Evolutionary conservation across 2,329 filamentous ascomycete genomes (phyloP).

Genomic region (Microdochium trichocladiopsis): DNA sequence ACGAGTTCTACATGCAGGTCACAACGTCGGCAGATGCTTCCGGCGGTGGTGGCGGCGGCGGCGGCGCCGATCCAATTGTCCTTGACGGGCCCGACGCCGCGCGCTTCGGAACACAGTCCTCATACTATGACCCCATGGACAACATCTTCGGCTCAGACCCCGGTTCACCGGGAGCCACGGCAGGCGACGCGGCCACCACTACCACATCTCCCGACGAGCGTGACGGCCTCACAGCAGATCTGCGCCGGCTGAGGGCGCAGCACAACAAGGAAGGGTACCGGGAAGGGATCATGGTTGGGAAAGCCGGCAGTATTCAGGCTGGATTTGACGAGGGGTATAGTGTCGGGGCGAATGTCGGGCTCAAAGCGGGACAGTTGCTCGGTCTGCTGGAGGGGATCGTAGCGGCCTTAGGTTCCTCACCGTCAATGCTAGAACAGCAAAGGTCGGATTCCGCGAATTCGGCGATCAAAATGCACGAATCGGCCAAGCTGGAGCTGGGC

Average conservation of each 20-base stretch:
- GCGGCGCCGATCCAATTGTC: neutral
- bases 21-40: neutral
- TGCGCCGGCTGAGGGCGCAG: conserved; percentile 65
- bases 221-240: conserved; percentile 47
- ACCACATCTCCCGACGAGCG: neutral
- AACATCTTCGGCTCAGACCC: neutral
- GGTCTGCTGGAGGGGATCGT: conserved; percentile 71
- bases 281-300: conserved; percentile 74
- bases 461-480: conserved; percentile 27
- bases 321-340: conserved; percentile 91
- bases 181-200: neutral
- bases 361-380: conserved; percentile 65
- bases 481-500: conserved; percentile 50
- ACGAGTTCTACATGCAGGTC: neutral
- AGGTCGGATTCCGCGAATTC: too few relatives aligned
- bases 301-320: conserved; percentile 68
- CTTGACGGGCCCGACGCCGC: neutral
- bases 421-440: conserved; percentile 11
- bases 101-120: neutral
- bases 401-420: conserved; percentile 29
- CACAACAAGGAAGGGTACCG: conserved; percentile 86
- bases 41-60: neutral
- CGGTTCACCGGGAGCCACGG: neutral
- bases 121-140: neutral
- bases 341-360: conserved; percentile 74